Evolutionary conservation across 768 basidiomycete genomes (phyloP).

Genomic region (Termitomyces sp.): DNA sequence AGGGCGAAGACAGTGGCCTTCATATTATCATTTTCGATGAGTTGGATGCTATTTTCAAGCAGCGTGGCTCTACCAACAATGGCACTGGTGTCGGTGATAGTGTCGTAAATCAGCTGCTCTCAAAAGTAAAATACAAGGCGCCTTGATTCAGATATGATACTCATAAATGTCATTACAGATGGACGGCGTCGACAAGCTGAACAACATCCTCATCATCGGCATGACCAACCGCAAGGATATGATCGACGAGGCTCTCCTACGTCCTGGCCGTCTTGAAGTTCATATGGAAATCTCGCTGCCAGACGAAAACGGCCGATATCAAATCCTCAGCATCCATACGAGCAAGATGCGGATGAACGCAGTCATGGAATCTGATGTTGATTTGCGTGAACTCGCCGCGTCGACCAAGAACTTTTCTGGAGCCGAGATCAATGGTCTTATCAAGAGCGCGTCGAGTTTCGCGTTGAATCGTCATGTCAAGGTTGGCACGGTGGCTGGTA

Average conservation of each 20-base stretch:
- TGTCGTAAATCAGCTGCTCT: constrained; percentile 96
- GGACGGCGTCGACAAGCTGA: constrained; percentile 98
- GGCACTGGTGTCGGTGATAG: constrained; percentile 99
- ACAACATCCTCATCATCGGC: constrained; percentile 98
- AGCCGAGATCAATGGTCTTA: constrained; percentile 91
- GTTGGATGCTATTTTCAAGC: constrained; percentile 97
- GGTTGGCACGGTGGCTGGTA: constrained; percentile 94
- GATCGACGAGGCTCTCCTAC: constrained; percentile 97
- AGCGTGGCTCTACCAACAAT: constrained; percentile 85
- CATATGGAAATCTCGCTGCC: constrained; percentile 99
- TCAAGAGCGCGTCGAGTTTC: constrained; percentile 98
- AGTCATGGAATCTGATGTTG: constrained; percentile 84
- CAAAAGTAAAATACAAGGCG: constrained; percentile 56
- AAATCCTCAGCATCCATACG: constrained; percentile 96
- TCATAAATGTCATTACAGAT: constrained; percentile 49
- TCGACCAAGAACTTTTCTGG: constrained; percentile 97
- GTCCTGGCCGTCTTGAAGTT: constrained; percentile 97
- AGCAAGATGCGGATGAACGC: constrained; percentile 88
- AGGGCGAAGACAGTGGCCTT: constrained; percentile 92
- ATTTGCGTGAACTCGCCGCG: constrained; percentile 74
- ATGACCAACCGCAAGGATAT: constrained; percentile 99
- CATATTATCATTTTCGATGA: constrained; percentile 99
- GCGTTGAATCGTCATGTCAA: constrained; percentile 98
- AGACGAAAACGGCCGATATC: constrained; percentile 85
- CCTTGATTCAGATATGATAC: neutral